Evolutionary conservation across 495 filamentous ascomycete species (phyloP).

Genomic region (Hyaloscypha bicolor): DNA sequence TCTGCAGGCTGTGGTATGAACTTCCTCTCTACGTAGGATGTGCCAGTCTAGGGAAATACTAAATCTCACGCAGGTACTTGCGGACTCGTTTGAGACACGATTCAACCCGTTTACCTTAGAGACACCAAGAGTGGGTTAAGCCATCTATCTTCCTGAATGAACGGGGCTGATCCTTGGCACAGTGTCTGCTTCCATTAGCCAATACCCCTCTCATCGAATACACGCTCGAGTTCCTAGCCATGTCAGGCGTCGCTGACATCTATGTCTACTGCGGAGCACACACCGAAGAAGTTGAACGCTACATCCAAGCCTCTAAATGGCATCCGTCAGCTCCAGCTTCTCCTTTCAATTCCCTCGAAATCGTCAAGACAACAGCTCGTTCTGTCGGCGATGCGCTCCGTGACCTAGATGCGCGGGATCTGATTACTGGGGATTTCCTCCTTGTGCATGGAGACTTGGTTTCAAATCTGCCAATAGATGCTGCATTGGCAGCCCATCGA

Average conservation of each 20-base stretch:
- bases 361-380: slow-evolving; percentile 77
- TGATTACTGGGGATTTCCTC: slow-evolving; percentile 90
- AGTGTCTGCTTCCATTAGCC: slow-evolving; percentile 93
- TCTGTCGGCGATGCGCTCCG: slow-evolving; percentile 96
- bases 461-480: slow-evolving; percentile 82
- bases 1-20: slow-evolving; percentile 81
- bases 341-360: slow-evolving; percentile 82
- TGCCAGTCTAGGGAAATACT: slow-evolving; percentile 25
- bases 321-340: slow-evolving; percentile 51
- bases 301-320: slow-evolving; percentile 58
- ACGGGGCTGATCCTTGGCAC: slow-evolving; percentile 11
- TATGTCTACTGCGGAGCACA: slow-evolving; percentile 92
- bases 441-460: slow-evolving; percentile 94
- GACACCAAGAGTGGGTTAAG: slow-evolving; percentile 70
- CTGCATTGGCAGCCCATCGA: slow-evolving; percentile 75
- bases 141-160: background rate
- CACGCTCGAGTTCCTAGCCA: slow-evolving; percentile 93
- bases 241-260: slow-evolving; percentile 88
- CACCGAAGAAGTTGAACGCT: slow-evolving; percentile 83
- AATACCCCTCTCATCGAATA: slow-evolving; percentile 97
- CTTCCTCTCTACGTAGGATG: background rate
- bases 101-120: slow-evolving; percentile 90
- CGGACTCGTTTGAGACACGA: slow-evolving; percentile 90
- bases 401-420: slow-evolving; percentile 82
- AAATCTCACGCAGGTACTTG: slow-evolving; percentile 61